Evolutionary conservation across 139 green algal genomes (phyloP).

Genomic region (Limnomonas spitsbergensis): DNA sequence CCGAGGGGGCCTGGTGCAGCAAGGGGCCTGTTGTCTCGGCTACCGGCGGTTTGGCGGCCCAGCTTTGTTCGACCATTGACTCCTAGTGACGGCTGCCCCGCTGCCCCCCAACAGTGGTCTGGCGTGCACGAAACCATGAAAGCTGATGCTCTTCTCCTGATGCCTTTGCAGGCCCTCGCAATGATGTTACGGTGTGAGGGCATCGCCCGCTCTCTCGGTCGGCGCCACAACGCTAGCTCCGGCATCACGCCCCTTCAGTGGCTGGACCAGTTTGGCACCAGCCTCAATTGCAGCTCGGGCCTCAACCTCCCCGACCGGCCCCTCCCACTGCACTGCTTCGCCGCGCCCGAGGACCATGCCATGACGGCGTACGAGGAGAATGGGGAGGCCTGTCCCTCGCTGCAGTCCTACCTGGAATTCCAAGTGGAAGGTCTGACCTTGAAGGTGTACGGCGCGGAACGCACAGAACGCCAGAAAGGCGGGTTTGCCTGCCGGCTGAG

Average conservation of each 20-base stretch:
- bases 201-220: conserved; percentile 27
- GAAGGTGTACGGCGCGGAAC: not conserved
- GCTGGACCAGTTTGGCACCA: conserved; percentile 40
- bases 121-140: no score
- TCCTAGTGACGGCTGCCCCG: no score
- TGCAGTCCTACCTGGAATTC: conserved; percentile 21
- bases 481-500: not conserved
- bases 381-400: conserved; percentile 10
- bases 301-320: conserved; percentile 6
- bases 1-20: no score
- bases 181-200: conserved; percentile 28
- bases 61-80: no score
- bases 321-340: not conserved
- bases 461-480: not conserved
- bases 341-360: not conserved
- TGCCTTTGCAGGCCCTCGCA: conserved; percentile 26
- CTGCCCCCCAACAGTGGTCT: no score
- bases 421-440: conserved; percentile 1
- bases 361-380: not conserved
- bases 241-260: conserved; percentile 39
- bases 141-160: not conserved
- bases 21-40: no score
- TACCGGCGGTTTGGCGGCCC: no score
- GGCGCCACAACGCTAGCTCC: conserved; percentile 27
- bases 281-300: conserved; percentile 34